Percentiles rank a stretch among this genome's conserved stretches.
Conservation (phyloP, 768 basidiomycete genomes). For the Phaeotremella fagi region DNA sequence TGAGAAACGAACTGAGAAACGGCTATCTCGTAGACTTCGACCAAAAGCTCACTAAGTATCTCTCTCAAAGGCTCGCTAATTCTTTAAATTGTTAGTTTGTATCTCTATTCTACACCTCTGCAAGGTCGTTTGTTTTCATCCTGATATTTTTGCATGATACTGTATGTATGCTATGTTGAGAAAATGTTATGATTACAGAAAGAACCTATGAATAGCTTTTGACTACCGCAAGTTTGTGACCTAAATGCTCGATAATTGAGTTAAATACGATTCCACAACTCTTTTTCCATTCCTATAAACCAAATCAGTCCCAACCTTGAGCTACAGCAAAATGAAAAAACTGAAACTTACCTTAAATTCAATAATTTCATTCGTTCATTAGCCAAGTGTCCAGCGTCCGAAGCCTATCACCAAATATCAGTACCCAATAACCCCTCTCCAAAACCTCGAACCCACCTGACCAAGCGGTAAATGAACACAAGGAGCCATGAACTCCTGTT, state of each 20-base stretch:
- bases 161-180: no score
- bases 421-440: background rate
- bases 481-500: slow-evolving; percentile 81
- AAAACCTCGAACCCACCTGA: slow-evolving; percentile 57
- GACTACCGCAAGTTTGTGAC: background rate
- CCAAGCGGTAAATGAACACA: slow-evolving; percentile 93
- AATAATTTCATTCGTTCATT: slow-evolving; percentile 84
- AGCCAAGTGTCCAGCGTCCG: slow-evolving; percentile 85
- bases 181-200: no score
- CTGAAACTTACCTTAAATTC: slow-evolving; percentile 56
- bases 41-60: no score
- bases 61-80: no score
- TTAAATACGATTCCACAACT: slow-evolving; percentile 42
- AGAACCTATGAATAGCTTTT: no score
- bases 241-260: slow-evolving; percentile 16
- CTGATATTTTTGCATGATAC: no score
- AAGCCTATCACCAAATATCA: background rate
- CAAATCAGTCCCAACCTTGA: background rate
- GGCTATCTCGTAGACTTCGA: no score
- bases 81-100: no score
- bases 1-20: no score
- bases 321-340: background rate
- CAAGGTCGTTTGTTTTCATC: no score
- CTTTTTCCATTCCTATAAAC: slow-evolving; percentile 43
- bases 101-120: no score